Percentiles rank a stretch among this genome's conserved stretches.
phyloP scores from a whole-genome alignment of 179 eudicot genomes.

The Silene coronaria region DNA sequence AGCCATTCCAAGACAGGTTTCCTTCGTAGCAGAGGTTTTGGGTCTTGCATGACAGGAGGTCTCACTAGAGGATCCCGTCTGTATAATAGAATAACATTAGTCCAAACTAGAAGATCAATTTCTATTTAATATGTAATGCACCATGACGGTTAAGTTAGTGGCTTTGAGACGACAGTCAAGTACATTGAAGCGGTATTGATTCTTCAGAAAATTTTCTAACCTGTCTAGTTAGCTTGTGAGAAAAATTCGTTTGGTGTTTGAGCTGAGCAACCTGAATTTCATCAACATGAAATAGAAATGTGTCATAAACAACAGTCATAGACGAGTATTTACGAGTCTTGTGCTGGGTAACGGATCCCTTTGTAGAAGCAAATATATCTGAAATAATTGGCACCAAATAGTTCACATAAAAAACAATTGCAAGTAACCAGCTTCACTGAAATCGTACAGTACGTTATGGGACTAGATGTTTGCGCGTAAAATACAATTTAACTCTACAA shows the following conservation, averaged over 20 bases:
- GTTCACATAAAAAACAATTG: too few relatives aligned
- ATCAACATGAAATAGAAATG: not conserved
- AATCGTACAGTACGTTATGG: too few relatives aligned
- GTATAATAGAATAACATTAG: too few relatives aligned
- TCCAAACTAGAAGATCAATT: too few relatives aligned
- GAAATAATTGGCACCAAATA: not conserved
- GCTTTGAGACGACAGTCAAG: not conserved
- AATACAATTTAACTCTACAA: not conserved
- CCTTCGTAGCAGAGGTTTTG: conserved; percentile 54
- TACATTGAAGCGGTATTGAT: not conserved
- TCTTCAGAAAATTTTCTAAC: conserved; percentile 24
- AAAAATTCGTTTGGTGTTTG: conserved; percentile 49
- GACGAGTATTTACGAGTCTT: not conserved
- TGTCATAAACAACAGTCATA: not conserved
- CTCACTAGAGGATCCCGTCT: too few relatives aligned
- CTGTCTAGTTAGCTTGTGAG: conserved; percentile 57
- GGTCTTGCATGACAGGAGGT: conserved; percentile 21
- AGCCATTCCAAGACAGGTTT: conserved; percentile 53
- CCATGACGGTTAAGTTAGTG: not conserved
- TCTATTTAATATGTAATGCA: too few relatives aligned
- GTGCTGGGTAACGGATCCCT: not conserved
- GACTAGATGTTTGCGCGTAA: too few relatives aligned
- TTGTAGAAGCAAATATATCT: not conserved
- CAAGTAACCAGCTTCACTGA: too few relatives aligned
- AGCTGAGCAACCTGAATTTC: conserved; percentile 69